Evolutionary conservation across 352 stramenopile genomes (phyloP).

Genomic region (Phytopythium oedochilum): DNA sequence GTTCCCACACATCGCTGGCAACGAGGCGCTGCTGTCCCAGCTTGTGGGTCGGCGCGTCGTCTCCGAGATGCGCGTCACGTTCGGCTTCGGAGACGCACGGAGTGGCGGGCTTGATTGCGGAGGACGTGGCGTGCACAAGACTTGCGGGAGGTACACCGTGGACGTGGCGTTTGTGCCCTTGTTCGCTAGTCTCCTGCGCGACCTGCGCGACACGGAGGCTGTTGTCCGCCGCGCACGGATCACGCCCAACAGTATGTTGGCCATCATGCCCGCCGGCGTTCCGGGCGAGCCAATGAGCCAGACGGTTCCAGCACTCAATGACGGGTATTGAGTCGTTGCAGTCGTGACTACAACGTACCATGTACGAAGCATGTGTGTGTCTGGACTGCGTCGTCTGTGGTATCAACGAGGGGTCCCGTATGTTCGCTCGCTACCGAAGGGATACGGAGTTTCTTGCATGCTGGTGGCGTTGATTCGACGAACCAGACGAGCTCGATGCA

Average conservation of each 20-base stretch:
- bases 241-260: slow-evolving; percentile 5
- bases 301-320: too few relatives aligned
- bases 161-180: neutral
- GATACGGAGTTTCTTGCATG: too few relatives aligned
- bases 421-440: too few relatives aligned
- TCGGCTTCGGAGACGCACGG: neutral
- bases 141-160: neutral
- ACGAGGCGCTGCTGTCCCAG: neutral
- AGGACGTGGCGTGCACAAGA: neutral
- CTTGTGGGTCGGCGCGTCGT: neutral
- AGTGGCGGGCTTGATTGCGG: neutral
- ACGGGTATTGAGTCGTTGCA: too few relatives aligned
- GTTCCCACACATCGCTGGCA: slow-evolving; percentile 18
- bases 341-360: too few relatives aligned
- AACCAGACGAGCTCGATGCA: too few relatives aligned
- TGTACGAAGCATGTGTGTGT: too few relatives aligned
- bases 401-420: too few relatives aligned
- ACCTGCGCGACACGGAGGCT: neutral
- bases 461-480: too few relatives aligned
- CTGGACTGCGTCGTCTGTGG: too few relatives aligned
- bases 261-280: neutral
- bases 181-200: neutral
- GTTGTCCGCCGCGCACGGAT: neutral
- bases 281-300: too few relatives aligned
- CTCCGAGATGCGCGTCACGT: slow-evolving; percentile 1